phyloP scores from a whole-genome alignment of 1,284 basidiomycete genomes.

The Ceratobasidium sp. region DNA sequence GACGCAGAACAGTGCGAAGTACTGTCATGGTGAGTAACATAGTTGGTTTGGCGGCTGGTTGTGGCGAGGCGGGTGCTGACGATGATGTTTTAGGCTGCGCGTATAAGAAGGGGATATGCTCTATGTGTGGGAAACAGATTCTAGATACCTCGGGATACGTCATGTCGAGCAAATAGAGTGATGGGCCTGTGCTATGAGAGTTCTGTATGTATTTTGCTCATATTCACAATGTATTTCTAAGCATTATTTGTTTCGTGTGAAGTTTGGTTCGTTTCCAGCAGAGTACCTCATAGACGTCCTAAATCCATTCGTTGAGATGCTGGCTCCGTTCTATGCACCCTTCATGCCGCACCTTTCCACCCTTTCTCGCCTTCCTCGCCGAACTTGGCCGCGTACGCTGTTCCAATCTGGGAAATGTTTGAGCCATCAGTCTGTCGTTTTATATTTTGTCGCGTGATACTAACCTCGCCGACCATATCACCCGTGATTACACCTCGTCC shows the following conservation, averaged over 20 bases:
- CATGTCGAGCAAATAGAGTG: slow-evolving; percentile 53
- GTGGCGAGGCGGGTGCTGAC: slow-evolving; percentile 8
- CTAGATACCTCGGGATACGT: slow-evolving; percentile 54
- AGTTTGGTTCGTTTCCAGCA: neutral
- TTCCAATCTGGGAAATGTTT: slow-evolving; percentile 64
- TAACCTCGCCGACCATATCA: slow-evolving; percentile 81
- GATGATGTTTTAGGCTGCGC: slow-evolving; percentile 52
- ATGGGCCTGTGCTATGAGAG: neutral
- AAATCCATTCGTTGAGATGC: neutral
- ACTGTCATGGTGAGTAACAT: slow-evolving; percentile 53
- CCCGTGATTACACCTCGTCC: slow-evolving; percentile 90
- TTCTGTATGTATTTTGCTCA: slow-evolving; percentile 38
- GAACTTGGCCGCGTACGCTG: slow-evolving; percentile 81
- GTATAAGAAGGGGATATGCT: slow-evolving; percentile 55
- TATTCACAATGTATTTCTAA: slow-evolving; percentile 43
- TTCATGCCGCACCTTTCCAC: slow-evolving; percentile 45
- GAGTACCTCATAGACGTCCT: neutral
- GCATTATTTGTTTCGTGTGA: neutral
- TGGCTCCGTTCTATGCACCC: neutral
- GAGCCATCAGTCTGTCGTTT: too few relatives aligned
- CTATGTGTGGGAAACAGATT: slow-evolving; percentile 53
- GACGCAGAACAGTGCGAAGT: slow-evolving; percentile 54
- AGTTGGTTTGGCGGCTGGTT: neutral
- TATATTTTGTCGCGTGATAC: neutral
- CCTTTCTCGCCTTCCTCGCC: slow-evolving; percentile 57